Base-by-base conservation (phyloP, 495 filamentous ascomycete species). In the Schizothecium vesticola region DNA sequence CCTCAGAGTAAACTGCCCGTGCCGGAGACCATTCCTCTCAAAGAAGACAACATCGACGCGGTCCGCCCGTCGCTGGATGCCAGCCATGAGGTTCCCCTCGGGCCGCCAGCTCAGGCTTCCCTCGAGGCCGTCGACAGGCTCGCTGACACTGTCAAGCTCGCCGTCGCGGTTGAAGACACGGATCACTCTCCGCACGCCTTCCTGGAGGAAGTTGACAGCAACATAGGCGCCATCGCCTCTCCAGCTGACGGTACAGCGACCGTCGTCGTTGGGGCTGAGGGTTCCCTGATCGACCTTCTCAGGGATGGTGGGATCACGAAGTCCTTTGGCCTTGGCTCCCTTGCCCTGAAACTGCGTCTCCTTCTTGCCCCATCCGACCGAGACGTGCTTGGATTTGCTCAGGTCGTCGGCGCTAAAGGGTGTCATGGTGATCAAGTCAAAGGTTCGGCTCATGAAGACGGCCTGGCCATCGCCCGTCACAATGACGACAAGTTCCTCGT, bases 311-410 rank as follows among this genome's bases (percentile, higher is more conserved):
- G 95, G 95, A 76, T 99, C 95, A 65, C 91, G 85, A 51, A 98
- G 84, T 29, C 91, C 91, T 76, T 93, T 95, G 55, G 92, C 92
- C 76, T 93, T 95, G 43, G 94, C 95, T 73, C 93, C 88, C 75
- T 92, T 93, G 61, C 95, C 95, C 74, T 97, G 91, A 74, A 99
- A 99, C 79, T 99, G 95, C 7, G 95, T 99, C 78, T 99, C 95
- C 75, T 90, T 89, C 82, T 98, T 98, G 69, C 95, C 95, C 95
- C 95, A 99, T 63, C 95, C 95, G 24, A 99, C 95, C 22, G 93
- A 97, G 57, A 99, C 95, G 86, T 99, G 95, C 76, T 91, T 92
- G 1, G 95, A 98, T 1, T 87, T 85, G 73, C 93, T 89, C 65
- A 97, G 81, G 78, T 99, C 95, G 25, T 92, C 90, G 4, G 80